Conservation (phyloP, 306 rosid genomes). For the Macrotyloma uniflorum region DNA sequence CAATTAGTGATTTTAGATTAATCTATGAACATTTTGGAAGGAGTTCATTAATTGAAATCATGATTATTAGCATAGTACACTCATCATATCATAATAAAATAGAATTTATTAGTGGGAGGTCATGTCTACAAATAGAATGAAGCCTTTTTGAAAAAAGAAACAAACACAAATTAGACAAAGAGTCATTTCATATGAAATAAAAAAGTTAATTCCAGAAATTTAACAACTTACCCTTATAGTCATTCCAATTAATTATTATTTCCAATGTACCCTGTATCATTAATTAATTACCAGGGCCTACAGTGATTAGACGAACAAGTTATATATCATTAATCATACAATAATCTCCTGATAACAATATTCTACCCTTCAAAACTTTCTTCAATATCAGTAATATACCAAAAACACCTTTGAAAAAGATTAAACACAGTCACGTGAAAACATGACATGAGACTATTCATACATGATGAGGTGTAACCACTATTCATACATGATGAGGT, state of each 20-base stretch:
- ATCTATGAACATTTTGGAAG: not conserved
- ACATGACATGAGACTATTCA: not conserved
- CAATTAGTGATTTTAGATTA: not conserved
- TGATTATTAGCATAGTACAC: not conserved
- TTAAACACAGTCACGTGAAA: not conserved
- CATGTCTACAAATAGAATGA: not conserved
- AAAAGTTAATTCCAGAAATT: not conserved
- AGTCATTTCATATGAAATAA: not conserved
- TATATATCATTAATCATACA: not conserved
- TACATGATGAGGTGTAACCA: constrained; percentile 27
- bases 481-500: constrained; percentile 17
- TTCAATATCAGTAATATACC: not conserved
- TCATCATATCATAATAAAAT: not conserved
- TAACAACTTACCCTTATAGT: not conserved
- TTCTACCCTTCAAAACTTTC: not conserved
- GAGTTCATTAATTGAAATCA: not conserved
- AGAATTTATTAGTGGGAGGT: not conserved
- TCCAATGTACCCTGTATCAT: not conserved
- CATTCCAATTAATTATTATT: not conserved
- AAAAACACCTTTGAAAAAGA: not conserved
- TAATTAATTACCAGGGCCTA: not conserved
- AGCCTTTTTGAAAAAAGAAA: not conserved
- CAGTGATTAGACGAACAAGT: not conserved
- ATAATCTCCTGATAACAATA: not conserved
- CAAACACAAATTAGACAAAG: not conserved